phyloP scores from a whole-genome alignment of 208 protist genomes.

The Acanthamoeba lenticulata region DNA sequence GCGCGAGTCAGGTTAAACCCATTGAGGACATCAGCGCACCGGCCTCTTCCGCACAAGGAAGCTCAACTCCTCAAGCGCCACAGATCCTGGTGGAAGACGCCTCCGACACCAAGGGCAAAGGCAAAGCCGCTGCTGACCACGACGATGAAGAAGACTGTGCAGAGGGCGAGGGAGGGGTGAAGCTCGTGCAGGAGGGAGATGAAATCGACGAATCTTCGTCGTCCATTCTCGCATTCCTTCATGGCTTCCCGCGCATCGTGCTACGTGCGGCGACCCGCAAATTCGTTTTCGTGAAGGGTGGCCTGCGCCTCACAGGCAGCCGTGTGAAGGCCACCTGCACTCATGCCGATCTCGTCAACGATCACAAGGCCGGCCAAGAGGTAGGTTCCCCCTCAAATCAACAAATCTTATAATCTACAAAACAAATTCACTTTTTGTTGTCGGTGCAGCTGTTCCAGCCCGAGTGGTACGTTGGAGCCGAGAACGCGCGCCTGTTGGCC shows the following conservation, averaged over 20 bases:
- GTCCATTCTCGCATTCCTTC: not conserved
- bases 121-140: not conserved
- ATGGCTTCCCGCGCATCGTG: slow-evolving; percentile 1
- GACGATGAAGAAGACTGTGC: not conserved
- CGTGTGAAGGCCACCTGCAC: slow-evolving; percentile 10
- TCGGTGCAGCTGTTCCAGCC: not conserved
- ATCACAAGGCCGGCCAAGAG: slow-evolving; percentile 30
- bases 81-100: not conserved
- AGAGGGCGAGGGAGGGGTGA: not conserved
- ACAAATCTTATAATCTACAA: slow-evolving; percentile 1
- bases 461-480: not conserved
- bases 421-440: not conserved
- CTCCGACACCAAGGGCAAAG: not conserved
- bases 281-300: slow-evolving; percentile 17
- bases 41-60: not conserved
- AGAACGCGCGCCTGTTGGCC: not conserved
- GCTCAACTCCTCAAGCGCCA: not conserved
- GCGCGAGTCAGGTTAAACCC: not conserved
- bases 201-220: not conserved
- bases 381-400: not conserved
- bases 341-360: not conserved
- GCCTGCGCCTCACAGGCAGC: not conserved
- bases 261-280: not conserved
- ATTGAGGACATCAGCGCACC: not conserved
- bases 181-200: not conserved